A percentile compares a stretch with the other conserved stretches of the same genome.
Evolutionary conservation across 176 grass and related monocot genomes (phyloP).

Genomic region (Zea mays): Zm-B73-REFERENCE-NAM-5.0 NC_050098.1:1536501-1537000

Average conservation of each 20-base stretch:
- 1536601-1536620: conserved; percentile 1
- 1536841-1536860: conserved; percentile 95
- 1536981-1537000: not conserved
- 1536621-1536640: conserved; percentile 11
- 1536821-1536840: conserved; percentile 92
- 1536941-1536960: conserved; percentile 1
- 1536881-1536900: conserved; percentile 98
- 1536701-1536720: not conserved
- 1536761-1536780: not conserved
- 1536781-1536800: conserved; percentile 31
- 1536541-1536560: conserved; percentile 4
- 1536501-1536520: conserved; percentile 89
- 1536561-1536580: not conserved
- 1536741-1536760: not conserved
- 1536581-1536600: not conserved
- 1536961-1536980: conserved; percentile 26
- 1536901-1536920: conserved; percentile 99
- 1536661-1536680: not conserved
- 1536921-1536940: conserved; percentile 73
- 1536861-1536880: conserved; percentile 99
- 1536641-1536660: not conserved
- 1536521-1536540: conserved; percentile 23
- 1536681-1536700: not conserved
- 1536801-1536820: conserved; percentile 81
- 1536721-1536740: conserved; percentile 1